Conservation (phyloP, 257 asterid genomes). For the Solanum tarijense region DNA sequence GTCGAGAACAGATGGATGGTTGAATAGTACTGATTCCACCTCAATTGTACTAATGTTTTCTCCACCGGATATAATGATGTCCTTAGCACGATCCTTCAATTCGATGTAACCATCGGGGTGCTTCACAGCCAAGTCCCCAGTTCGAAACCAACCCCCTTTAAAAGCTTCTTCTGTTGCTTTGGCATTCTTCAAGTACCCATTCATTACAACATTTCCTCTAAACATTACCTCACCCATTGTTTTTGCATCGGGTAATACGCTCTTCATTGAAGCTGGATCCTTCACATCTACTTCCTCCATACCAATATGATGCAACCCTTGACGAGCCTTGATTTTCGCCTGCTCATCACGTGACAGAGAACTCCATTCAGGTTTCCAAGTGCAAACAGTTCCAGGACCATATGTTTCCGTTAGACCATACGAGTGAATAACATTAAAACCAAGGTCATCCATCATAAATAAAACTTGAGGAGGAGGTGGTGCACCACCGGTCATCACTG, state of each 20-base stretch:
- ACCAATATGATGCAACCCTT: neutral
- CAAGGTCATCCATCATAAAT: neutral
- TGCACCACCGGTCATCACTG: constrained; percentile 2
- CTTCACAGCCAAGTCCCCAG: neutral
- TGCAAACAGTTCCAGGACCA: neutral
- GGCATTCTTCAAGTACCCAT: neutral
- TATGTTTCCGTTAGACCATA: constrained; percentile 3
- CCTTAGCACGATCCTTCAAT: constrained; percentile 5
- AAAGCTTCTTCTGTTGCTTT: neutral
- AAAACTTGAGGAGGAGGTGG: constrained; percentile 2
- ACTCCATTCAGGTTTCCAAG: constrained; percentile 4
- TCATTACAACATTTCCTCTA: neutral
- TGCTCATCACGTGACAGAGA: neutral
- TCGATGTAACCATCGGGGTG: constrained; percentile 3
- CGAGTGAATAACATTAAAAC: neutral
- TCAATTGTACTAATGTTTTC: neutral
- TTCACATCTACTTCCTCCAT: constrained; percentile 1
- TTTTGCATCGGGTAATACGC: neutral
- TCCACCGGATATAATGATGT: neutral
- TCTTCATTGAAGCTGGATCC: neutral
- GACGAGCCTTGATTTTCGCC: constrained; percentile 5
- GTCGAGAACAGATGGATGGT: neutral
- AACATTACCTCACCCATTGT: constrained; percentile 2
- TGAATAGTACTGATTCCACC: neutral
- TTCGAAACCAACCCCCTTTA: constrained; percentile 1